A percentile compares a stretch with the other conserved stretches of the same genome.
These are phyloP conservation scores for Aureobasidium sp. DNA, from an alignment of 2,329 filamentous ascomycete species.

Conservation along the genomic window DNA sequence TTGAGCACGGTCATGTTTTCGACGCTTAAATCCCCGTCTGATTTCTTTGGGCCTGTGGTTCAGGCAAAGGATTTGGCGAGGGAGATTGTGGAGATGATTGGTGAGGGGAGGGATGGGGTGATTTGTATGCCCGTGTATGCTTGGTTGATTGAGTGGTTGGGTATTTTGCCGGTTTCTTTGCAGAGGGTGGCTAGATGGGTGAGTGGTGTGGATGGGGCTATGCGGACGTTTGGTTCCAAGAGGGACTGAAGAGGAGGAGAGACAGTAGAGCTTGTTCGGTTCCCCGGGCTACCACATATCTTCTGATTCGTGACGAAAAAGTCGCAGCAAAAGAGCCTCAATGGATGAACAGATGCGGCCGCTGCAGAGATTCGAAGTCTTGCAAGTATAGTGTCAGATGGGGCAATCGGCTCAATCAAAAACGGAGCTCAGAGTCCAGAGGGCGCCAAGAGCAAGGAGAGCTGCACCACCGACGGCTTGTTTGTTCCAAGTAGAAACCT, in stretches of 20 bases:
- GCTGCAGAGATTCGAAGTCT: neutral
- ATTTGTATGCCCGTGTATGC: conserved; percentile 88
- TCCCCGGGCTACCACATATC: too few relatives aligned
- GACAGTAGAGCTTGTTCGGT: too few relatives aligned
- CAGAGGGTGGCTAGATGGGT: conserved; percentile 75
- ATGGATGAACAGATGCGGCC: too few relatives aligned
- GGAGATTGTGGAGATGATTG: conserved; percentile 83
- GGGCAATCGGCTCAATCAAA: conserved; percentile 16
- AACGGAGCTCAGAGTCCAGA: conserved; percentile 22
- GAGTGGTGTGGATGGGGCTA: conserved; percentile 82
- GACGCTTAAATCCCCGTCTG: conserved; percentile 82
- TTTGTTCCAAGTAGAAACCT: conserved; percentile 21
- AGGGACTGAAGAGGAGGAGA: conserved; percentile 2
- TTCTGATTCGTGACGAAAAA: too few relatives aligned
- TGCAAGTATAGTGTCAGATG: neutral
- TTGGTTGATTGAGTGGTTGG: conserved; percentile 81
- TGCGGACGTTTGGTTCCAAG: conserved; percentile 51
- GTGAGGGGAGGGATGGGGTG: conserved; percentile 79
- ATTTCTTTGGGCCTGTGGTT: conserved; percentile 88
- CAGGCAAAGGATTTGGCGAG: conserved; percentile 91
- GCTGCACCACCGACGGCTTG: conserved; percentile 24
- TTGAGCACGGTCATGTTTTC: conserved; percentile 89
- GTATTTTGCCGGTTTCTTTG: conserved; percentile 79
- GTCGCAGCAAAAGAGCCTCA: too few relatives aligned
- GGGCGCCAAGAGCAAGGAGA: conserved; percentile 19